Base-by-base conservation (phyloP, 345 rosid species). In the Stellera chamaejasme region DNA sequence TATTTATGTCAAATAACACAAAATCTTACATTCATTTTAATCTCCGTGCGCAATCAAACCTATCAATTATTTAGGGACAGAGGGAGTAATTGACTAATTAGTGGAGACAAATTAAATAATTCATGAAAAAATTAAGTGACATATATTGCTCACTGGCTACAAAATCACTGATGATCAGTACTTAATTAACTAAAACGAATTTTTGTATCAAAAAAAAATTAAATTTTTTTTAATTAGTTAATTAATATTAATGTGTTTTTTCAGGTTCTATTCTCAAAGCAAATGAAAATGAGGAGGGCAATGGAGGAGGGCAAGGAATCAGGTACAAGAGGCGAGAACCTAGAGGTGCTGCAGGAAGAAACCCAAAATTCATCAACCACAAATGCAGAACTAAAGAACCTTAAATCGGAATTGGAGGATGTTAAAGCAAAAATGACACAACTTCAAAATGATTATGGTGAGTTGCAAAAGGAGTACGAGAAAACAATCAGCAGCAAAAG, bases 191-290 rank as follows among this genome's bases (percentile, higher is more conserved):
- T 19, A 19, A 19, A 19, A 41, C 14, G 27, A 58, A 10, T 58
- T 57, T 46, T n/a, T n/a, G n/a, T n/a, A n/a, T n/a, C n/a, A n/a
- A n/a, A n/a, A n/a, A n/a, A n/a, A n/a, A n/a, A n/a, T n/a, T n/a
- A n/a, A n/a, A n/a, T n/a, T n/a, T n/a, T n/a, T n/a, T n/a, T n/a
- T n/a, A n/a, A n/a, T 32, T 8, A 32, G 5, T 32, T 32, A 32
- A 3, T 32, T 8, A 5, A 53, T 54, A 55, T 52, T 12, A 44
- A 36, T 19, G 32, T 26, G 63, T 0, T 19, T 19, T 19, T 60
- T 77, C 85, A 86, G 85, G 92, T 79, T 44, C 66, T 84, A 60
- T 86, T 88, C 71, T 73, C 89, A 1, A 89, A 88, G 71, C 96
- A 92, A 79, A 64, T 79, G 45, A 88, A 92, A 75, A 80, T 92